These are phyloP conservation scores for Monoraphidium neglectum DNA, from an alignment of 139 green algal species.

Conservation along the genomic window DNA sequence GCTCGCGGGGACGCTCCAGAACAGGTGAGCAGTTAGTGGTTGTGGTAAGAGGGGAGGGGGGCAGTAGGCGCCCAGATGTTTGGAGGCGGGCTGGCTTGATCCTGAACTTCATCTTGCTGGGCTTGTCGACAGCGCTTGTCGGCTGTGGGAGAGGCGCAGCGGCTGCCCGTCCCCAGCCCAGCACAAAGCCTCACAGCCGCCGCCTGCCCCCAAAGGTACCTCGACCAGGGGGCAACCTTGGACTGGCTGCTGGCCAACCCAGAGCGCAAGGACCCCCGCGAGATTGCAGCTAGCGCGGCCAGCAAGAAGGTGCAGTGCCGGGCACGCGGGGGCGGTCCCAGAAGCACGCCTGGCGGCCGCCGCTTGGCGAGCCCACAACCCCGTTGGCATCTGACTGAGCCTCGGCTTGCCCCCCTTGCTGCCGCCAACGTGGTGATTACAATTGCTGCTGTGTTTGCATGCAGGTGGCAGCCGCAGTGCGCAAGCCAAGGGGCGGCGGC, in stretches of 20 bases:
- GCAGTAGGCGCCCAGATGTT: not conserved
- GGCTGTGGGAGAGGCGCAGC: not conserved
- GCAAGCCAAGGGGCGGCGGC: no score
- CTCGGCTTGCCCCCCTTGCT: no score
- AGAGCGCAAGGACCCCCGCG: not conserved
- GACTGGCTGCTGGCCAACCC: conserved; percentile 33
- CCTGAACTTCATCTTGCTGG: not conserved
- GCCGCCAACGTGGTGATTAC: no score
- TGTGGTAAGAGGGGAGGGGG: not conserved
- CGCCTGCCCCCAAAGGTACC: not conserved
- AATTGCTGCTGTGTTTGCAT: no score
- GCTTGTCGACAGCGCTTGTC: not conserved
- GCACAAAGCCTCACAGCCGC: no score
- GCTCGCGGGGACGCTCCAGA: conserved; percentile 19
- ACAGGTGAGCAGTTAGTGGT: conserved; percentile 48
- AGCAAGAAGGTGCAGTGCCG: conserved; percentile 26
- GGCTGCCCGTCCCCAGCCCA: not conserved
- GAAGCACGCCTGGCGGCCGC: no score
- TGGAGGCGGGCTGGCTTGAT: not conserved
- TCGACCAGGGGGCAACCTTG: conserved; percentile 14
- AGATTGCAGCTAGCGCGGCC: conserved; percentile 6
- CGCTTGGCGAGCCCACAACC: no score
- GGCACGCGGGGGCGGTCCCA: no score
- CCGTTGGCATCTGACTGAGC: no score
- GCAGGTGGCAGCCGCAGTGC: no score